Conservation (phyloP, 2,329 filamentous ascomycete genomes). For the Epichloe uncinata region DNA sequence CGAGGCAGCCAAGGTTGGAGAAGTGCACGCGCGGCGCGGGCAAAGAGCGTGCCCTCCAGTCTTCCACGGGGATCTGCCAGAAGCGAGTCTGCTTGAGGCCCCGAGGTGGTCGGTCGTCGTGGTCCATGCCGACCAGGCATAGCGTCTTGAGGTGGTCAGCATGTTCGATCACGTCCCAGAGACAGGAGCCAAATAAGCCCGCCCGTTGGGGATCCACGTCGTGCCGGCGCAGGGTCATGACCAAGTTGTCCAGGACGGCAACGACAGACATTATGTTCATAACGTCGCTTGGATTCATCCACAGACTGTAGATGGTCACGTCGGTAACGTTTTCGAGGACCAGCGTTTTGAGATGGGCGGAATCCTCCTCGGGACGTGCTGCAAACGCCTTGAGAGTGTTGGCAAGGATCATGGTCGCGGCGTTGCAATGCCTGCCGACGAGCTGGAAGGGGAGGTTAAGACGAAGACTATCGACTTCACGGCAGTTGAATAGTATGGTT, state of each 20-base stretch:
- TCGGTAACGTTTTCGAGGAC: conserved; percentile 39
- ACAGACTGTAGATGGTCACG: conserved; percentile 32
- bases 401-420: conserved; percentile 37
- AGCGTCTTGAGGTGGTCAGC: conserved; percentile 31
- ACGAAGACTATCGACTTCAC: conserved; percentile 31
- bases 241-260: conserved; percentile 28
- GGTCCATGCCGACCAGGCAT: conserved; percentile 33
- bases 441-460: conserved; percentile 39
- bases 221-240: conserved; percentile 33
- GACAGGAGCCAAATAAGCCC: conserved; percentile 27
- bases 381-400: conserved; percentile 37
- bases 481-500: conserved; percentile 30
- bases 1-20: conserved; percentile 27
- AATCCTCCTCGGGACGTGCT: conserved; percentile 30
- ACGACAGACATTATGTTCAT: conserved; percentile 33
- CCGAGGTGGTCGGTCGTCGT: conserved; percentile 23
- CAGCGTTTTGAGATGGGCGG: conserved; percentile 28
- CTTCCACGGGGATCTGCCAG: conserved; percentile 21
- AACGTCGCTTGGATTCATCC: conserved; percentile 37
- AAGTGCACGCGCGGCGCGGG: conserved; percentile 24
- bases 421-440: conserved; percentile 29
- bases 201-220: conserved; percentile 22
- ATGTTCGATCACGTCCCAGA: conserved; percentile 37
- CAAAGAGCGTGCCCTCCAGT: conserved; percentile 27
- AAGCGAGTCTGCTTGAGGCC: conserved; percentile 25